Percentiles rank a stretch among this genome's conserved stretches.
These are phyloP conservation scores for Colletotrichum limetticola DNA, from an alignment of 2,329 filamentous ascomycete species.

Conservation along the genomic window DNA sequence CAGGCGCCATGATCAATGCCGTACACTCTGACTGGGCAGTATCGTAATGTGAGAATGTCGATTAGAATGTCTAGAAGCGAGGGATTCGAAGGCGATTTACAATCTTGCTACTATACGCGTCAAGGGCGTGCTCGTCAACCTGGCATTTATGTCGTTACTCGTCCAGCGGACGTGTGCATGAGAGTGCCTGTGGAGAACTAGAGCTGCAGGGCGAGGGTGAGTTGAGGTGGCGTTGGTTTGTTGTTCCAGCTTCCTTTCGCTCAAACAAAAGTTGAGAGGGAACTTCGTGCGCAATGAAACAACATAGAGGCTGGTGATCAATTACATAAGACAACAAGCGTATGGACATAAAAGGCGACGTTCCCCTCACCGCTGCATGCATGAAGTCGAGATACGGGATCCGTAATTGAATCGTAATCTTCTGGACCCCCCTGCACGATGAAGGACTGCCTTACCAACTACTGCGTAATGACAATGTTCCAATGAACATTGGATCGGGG, in stretches of 20 bases:
- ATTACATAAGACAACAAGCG: constrained; percentile 5
- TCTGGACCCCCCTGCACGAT: background rate
- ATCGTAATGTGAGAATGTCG: background rate
- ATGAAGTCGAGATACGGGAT: background rate
- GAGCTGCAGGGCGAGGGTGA: background rate
- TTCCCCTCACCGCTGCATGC: background rate
- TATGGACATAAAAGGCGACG: background rate
- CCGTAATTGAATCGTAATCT: constrained; percentile 6
- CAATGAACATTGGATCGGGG: background rate
- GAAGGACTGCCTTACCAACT: background rate
- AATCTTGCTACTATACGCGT: background rate
- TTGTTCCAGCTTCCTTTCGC: background rate
- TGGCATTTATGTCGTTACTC: background rate
- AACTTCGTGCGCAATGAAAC: background rate
- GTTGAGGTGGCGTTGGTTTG: background rate
- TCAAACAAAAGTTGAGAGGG: background rate
- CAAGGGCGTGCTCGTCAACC: background rate
- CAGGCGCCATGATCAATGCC: constrained; percentile 16
- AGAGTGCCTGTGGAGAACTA: background rate
- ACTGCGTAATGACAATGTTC: background rate
- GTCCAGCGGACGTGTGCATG: background rate
- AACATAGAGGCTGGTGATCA: background rate
- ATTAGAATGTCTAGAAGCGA: background rate
- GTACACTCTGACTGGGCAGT: background rate
- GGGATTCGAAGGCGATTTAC: background rate